Conservation (phyloP, 106 monocot genomes). For the Phalaenopsis aphrodite region DNA sequence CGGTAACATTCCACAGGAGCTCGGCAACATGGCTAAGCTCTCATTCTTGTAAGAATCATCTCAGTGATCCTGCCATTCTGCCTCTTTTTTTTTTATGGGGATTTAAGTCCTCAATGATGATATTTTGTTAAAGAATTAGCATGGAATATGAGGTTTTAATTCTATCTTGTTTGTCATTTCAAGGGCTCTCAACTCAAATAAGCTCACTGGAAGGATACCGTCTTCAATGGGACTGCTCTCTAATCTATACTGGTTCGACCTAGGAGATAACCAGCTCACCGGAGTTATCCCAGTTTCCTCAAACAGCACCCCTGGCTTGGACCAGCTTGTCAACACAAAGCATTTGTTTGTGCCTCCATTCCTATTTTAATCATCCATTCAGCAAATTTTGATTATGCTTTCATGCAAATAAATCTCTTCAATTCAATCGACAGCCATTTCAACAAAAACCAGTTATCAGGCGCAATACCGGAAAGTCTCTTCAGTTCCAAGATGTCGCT, state of each 20-base stretch:
- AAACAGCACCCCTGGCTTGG: constrained; percentile 23
- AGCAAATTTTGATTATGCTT: neutral
- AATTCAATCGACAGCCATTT: constrained; percentile 24
- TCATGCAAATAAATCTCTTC: neutral
- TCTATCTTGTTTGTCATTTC: neutral
- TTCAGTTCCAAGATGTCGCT: constrained; percentile 23
- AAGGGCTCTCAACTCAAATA: constrained; percentile 36
- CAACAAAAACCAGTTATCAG: constrained; percentile 30
- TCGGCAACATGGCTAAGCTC: constrained; percentile 50
- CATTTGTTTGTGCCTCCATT: constrained; percentile 33
- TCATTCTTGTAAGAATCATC: constrained; percentile 41
- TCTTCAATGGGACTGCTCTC: constrained; percentile 45
- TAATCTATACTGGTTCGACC: constrained; percentile 30
- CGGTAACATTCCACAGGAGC: constrained; percentile 50
- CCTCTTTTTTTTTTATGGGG: too few relatives aligned
- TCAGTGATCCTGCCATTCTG: neutral
- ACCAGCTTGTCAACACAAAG: constrained; percentile 26
- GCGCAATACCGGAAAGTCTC: constrained; percentile 21
- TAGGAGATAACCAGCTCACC: constrained; percentile 38
- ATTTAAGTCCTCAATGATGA: neutral
- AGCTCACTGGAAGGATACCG: constrained; percentile 35
- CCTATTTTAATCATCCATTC: neutral
- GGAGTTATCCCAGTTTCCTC: constrained; percentile 30
- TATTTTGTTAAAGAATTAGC: neutral
- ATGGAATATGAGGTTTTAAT: neutral